Percentiles rank a stretch among this genome's conserved stretches.
These are phyloP conservation scores for Globisporangium okanoganense DNA, from an alignment of 352 stramenopile genomes.

Conservation along the genomic window DNA sequence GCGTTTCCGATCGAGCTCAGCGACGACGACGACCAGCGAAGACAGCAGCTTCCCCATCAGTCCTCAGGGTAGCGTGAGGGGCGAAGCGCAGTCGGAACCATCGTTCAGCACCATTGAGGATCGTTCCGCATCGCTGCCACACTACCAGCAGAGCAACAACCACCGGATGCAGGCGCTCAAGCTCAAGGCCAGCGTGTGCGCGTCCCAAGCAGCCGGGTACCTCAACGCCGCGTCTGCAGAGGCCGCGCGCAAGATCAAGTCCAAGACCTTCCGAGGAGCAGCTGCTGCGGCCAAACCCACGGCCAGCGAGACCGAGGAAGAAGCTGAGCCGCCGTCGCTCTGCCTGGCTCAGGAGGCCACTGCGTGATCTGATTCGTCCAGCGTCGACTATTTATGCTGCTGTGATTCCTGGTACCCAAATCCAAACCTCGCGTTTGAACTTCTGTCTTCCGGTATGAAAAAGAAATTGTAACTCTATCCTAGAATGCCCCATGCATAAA, in stretches of 20 bases:
- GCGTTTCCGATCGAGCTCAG: constrained; percentile 47
- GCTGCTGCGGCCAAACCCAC: constrained; percentile 15
- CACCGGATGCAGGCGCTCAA: constrained; percentile 34
- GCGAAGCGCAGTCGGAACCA: constrained; percentile 5
- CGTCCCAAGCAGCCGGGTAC: constrained; percentile 40
- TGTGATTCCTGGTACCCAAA: not conserved
- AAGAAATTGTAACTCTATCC: no score
- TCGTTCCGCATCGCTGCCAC: constrained; percentile 12
- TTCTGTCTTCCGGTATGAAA: no score
- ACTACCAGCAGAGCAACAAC: constrained; percentile 19
- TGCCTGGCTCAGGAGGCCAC: not conserved
- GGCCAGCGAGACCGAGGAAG: constrained; percentile 34
- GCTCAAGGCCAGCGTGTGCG: constrained; percentile 28
- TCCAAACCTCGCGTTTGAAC: not conserved
- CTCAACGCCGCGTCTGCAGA: constrained; percentile 51
- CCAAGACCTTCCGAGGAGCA: constrained; percentile 17
- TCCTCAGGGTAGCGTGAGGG: constrained; percentile 14
- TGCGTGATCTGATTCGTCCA: not conserved
- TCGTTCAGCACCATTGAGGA: constrained; percentile 19
- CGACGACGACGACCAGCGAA: constrained; percentile 45
- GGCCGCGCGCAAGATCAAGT: constrained; percentile 50
- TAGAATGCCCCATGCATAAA: no score
- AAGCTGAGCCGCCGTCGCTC: constrained; percentile 7
- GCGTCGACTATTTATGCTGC: not conserved
- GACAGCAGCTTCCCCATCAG: constrained; percentile 26